Base-by-base conservation (phyloP, 2,329 filamentous ascomycete species). In the Pestalotiopsis sp. region DNA sequence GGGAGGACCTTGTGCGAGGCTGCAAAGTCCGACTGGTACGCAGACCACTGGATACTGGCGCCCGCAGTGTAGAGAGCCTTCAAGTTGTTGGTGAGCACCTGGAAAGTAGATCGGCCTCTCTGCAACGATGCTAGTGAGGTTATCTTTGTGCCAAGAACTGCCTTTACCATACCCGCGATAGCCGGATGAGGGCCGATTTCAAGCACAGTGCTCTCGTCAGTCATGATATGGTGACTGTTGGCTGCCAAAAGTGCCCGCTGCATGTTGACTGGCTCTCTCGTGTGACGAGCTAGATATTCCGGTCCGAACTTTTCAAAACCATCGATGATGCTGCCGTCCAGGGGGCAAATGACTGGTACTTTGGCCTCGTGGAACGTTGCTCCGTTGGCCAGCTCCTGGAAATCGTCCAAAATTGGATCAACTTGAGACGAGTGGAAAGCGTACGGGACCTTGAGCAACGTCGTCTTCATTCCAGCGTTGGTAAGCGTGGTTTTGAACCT, bases 11-110 rank as follows among this genome's bases (percentile, higher is more conserved):
- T 80, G 59, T 88, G 85, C 4, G 83, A 81, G 64, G 81, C 74
- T 69, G 87, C 84, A 78, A 89, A 90, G 65, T 85, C 81, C 38
- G 81, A 78, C 76, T 90, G 87, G 76, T 85, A 90, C 74, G 88
- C 87, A 65, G 84, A 82, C 83, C 90, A 91, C 72, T 65, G 20
- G 31, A 74, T 70, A 13, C 70, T 62, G 4, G 87, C 79, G 70
- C 86, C 86, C 31, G 80, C 81, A 7, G 78, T 75, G 77, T 87
- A 86, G 2, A 90, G 76, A 2, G 80, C 76, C 31, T 80, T 80
- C 66, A 88, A 78, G 71, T 78, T 85, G 65, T 76, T 81, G 12
- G 84, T 76, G n/a, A 90, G 78, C 2, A 84, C 86, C 36, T 25
- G 20, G n/a, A 45, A 64, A 7, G 14, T 12, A 25, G 6, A 7